Evolutionary conservation across 148 eudicot genomes (phyloP), one percentile per base, ranked within the genome.

Genomic region (Tetragonia tetragonoides): DNA sequence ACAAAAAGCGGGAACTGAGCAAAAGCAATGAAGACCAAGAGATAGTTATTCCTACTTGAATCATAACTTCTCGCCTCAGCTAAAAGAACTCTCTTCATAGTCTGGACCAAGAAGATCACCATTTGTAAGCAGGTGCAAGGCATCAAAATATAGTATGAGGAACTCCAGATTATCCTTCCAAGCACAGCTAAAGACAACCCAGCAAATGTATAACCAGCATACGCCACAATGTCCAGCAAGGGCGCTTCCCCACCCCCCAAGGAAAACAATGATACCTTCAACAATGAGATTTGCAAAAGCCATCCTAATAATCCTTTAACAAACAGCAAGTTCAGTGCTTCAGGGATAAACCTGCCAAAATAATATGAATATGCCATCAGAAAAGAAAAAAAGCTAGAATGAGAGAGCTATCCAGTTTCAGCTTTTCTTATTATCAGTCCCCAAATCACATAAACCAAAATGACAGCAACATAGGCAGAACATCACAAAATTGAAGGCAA

Each of bases 171-270:
- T 37, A 88, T 73, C 73, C 75, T 83, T 62, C 89, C 87, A 0
- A 90, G 77, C 28, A 90, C 76, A 23, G 89, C 89, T n/a, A 90
- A 60, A 39, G 87, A 90, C n/a, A 87, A 73, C 21, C 89, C 93
- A 17, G 85, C 75, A 74, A 90, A 90, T 10, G 85, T 77, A 37
- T 90, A 90, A 41, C 93, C 93, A 6, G 89, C 89, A 51, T 90
- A 90, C 49, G 89, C 90, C 69, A 90, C 91, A 42, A 90, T 81
- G 82, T 88, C 91, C 72, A 86, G 84, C 68, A 86, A n/a, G 71
- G 93, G 89, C 14, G 87, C 89, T 80, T 88, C 97, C 12, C 89
- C 97, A 72, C 91, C 83, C 28, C 97, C 88, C 71, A 92, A 61
- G 28, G 94, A 91, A 46, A 91, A 70, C 41, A 95, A 66, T 24